phyloP scores from a whole-genome alignment of 176 grass and related monocot genomes.

The Stipa capillata region DNA sequence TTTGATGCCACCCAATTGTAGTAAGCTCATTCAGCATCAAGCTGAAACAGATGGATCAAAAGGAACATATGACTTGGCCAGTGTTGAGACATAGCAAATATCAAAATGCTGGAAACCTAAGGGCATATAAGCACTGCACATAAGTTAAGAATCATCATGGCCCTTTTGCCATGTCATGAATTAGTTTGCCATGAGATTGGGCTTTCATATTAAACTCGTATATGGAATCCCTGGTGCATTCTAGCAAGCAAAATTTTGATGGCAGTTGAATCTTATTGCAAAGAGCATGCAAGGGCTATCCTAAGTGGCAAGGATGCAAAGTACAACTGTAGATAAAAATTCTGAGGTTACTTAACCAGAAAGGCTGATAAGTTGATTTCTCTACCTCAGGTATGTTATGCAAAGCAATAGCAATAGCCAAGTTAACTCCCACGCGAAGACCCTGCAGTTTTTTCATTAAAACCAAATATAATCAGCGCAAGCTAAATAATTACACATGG shows the following conservation, averaged over 20 bases:
- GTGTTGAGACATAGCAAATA: not conserved
- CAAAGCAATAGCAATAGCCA: constrained; percentile 91
- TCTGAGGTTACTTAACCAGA: not conserved
- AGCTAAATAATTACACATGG: constrained; percentile 5
- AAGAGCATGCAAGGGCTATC: not conserved
- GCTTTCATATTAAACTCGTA: not conserved
- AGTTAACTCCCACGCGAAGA: constrained; percentile 88
- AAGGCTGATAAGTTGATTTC: not conserved
- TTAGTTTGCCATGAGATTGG: not conserved
- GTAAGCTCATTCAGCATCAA: not conserved
- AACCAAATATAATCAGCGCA: constrained; percentile 11
- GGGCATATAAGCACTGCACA: not conserved
- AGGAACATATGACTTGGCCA: not conserved
- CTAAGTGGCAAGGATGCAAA: not conserved
- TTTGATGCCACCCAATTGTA: not conserved
- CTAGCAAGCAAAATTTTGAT: not conserved
- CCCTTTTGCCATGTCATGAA: not conserved
- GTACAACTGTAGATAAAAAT: not conserved
- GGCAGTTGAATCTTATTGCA: not conserved
- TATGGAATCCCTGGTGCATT: not conserved
- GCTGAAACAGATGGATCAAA: not conserved
- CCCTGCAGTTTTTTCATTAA: constrained; percentile 45
- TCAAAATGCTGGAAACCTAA: not conserved
- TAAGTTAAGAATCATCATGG: not conserved
- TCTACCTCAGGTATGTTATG: constrained; percentile 99